Evolutionary conservation across 1,284 basidiomycete genomes (phyloP), one percentile per base, ranked within the genome.

Genomic region (Ceratobasidium sp.): DNA sequence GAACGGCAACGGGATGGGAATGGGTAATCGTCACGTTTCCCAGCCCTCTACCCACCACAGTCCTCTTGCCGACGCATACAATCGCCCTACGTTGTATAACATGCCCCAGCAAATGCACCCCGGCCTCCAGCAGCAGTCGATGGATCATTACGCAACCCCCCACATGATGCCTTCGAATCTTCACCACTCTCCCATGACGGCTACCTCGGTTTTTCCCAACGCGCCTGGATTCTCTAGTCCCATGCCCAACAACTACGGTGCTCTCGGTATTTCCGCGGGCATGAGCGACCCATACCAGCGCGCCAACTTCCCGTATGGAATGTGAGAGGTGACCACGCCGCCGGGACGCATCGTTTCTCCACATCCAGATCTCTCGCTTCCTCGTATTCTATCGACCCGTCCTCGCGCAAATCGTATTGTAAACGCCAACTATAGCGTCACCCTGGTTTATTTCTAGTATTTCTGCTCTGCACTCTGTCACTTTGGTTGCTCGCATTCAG

Each of bases 201-300:
- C 81, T 93, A 94, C 82, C 89, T 90, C 82, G 94, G 94, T 82
- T 92, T 94, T 79, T 86, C 94, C 77, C 92, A 94, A 84, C 90
- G 90, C 93, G 92, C 84, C 88, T 88, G 60, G 86, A 86, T 79
- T 86, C 86, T 77, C 88, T 89, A 71, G 82, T 79, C 84, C 86
- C 79, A 87, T 86, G 82, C 85, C 89, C 79, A 88, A 86, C 84
- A 86, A 88, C 41, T 93, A 92, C 84, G 79, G 79, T 20, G 78
- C 77, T 23, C 74, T 88, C 79, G 88, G 87, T 79, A 85, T 92
- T 78, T 85, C 88, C 59, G 86, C 83, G 65, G 86, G 85, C 73
- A 85, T 92, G 82, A 90, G 87, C 81, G 92, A 94, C 84, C 92
- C 91, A 54, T 94, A 94, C 86, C 91, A 92, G 86, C 88, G 90